These are phyloP conservation scores for Cyphellophora europaea DNA, from an alignment of 2,329 filamentous ascomycete genomes.

Conservation along the genomic window DNA sequence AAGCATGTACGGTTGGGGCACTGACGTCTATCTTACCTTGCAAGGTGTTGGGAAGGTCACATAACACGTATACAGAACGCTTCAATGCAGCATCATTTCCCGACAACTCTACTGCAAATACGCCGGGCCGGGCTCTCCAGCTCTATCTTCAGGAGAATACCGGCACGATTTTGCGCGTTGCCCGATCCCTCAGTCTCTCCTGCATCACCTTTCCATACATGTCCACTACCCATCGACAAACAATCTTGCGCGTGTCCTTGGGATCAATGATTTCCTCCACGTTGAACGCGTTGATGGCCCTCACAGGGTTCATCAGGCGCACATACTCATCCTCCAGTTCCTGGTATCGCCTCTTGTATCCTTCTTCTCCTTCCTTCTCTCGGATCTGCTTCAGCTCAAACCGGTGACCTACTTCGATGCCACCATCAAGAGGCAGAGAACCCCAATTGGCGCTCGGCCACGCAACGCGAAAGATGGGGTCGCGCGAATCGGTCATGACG, in stretches of 20 bases:
- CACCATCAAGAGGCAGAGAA: constrained; percentile 52
- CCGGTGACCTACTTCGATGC: constrained; percentile 55
- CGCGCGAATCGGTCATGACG: constrained; percentile 53
- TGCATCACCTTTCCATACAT: constrained; percentile 45
- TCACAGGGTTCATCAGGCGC: constrained; percentile 54
- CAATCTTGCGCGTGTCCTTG: constrained; percentile 45
- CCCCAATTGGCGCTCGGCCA: constrained; percentile 59
- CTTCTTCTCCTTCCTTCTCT: constrained; percentile 43
- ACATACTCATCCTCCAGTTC: constrained; percentile 52
- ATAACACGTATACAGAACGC: too few species aligned
- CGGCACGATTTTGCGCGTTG: constrained; percentile 31
- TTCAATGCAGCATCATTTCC: too few species aligned
- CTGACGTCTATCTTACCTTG: constrained; percentile 56
- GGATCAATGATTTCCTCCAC: constrained; percentile 59
- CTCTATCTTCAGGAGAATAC: constrained; percentile 23
- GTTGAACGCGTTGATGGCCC: constrained; percentile 55
- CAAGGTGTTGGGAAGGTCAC: constrained; percentile 48
- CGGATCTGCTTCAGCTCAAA: constrained; percentile 42
- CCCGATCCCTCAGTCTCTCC: constrained; percentile 34
- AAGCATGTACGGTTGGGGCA: constrained; percentile 88
- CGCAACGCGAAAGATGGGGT: constrained; percentile 51
- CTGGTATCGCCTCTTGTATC: constrained; percentile 45
- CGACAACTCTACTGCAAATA: too few species aligned
- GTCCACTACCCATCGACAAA: constrained; percentile 46
- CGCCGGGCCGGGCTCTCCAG: too few species aligned